phyloP scores from a whole-genome alignment of 2,329 filamentous ascomycete species.

The Penicillium sp. region DNA sequence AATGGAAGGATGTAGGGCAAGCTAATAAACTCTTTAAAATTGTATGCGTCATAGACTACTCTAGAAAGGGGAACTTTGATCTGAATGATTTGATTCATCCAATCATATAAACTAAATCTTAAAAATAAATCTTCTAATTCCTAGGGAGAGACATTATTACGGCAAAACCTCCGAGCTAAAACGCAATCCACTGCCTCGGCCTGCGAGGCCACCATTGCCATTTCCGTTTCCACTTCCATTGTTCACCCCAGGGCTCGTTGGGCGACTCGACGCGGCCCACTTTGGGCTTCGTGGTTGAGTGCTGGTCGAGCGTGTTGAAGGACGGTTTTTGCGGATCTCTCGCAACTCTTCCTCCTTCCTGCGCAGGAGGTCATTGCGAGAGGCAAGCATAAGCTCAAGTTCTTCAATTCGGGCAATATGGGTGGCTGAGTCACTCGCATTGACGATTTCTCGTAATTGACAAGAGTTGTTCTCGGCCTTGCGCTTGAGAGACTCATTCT shows the following conservation, averaged over 20 bases:
- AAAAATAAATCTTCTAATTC: not conserved
- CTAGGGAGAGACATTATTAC: not conserved
- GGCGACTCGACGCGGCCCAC: conserved; percentile 37
- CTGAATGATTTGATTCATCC: not conserved
- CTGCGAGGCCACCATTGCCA: conserved; percentile 21
- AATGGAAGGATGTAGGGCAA: not conserved
- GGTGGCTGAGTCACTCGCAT: conserved; percentile 31
- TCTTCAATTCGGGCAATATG: conserved; percentile 41
- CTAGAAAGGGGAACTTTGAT: not conserved
- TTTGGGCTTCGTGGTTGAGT: conserved; percentile 45
- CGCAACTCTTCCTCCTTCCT: conserved; percentile 48
- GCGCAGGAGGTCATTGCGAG: conserved; percentile 41
- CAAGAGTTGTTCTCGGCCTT: conserved; percentile 38
- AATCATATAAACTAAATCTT: not conserved
- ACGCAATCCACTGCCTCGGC: conserved; percentile 39
- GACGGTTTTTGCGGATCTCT: conserved; percentile 45
- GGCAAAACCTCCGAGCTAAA: conserved; percentile 31
- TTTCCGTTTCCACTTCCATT: conserved; percentile 33
- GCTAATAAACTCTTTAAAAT: not conserved
- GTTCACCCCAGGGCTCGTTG: conserved; percentile 40
- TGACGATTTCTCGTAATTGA: conserved; percentile 40
- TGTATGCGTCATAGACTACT: conserved; percentile 4
- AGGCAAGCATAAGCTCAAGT: conserved; percentile 36
- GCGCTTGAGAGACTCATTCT: conserved; percentile 38
- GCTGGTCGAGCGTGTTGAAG: conserved; percentile 44